Percentiles rank a stretch among this genome's conserved stretches.
These are phyloP conservation scores for Raffaelea ambrosiae DNA, from an alignment of 2,329 filamentous ascomycete species.

Conservation along the genomic window DNA sequence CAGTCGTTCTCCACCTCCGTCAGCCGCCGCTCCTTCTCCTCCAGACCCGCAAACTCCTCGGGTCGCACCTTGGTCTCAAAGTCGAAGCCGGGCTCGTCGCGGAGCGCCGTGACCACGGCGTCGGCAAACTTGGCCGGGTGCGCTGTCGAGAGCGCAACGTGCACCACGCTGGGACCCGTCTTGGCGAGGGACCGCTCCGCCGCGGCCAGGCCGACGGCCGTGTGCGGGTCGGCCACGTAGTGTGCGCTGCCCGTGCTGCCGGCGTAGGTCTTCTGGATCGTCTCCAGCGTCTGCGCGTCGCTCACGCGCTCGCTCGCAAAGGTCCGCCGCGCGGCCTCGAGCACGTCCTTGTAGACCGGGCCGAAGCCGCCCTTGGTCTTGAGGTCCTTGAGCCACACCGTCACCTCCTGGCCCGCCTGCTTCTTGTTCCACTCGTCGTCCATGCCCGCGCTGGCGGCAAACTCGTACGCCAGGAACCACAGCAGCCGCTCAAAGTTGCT, in stretches of 20 bases:
- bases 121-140: constrained; percentile 92
- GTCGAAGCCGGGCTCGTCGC: constrained; percentile 61
- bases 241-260: constrained; percentile 15
- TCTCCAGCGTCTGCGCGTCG: constrained; percentile 58
- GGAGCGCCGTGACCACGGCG: constrained; percentile 73
- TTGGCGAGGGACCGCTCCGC: constrained; percentile 59
- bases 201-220: constrained; percentile 77
- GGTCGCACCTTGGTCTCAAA: constrained; percentile 72
- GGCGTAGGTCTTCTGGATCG: constrained; percentile 49
- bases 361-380: constrained; percentile 76
- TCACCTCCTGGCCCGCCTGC: constrained; percentile 68
- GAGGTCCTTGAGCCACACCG: constrained; percentile 67
- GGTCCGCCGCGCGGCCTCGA: constrained; percentile 59
- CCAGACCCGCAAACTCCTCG: constrained; percentile 70
- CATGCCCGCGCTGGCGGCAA: constrained; percentile 49
- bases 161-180: constrained; percentile 42
- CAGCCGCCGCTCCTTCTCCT: constrained; percentile 66
- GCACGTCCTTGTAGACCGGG: constrained; percentile 64
- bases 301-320: constrained; percentile 75
- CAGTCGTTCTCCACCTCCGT: constrained; percentile 62
- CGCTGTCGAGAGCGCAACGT: constrained; percentile 84
- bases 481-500: constrained; percentile 95
- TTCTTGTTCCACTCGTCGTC: constrained; percentile 58
- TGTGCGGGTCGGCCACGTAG: constrained; percentile 90
- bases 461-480: constrained; percentile 77